These are phyloP conservation scores for Cryphonectria naterciae DNA, from an alignment of 2,329 filamentous ascomycete genomes.

Conservation along the genomic window DNA sequence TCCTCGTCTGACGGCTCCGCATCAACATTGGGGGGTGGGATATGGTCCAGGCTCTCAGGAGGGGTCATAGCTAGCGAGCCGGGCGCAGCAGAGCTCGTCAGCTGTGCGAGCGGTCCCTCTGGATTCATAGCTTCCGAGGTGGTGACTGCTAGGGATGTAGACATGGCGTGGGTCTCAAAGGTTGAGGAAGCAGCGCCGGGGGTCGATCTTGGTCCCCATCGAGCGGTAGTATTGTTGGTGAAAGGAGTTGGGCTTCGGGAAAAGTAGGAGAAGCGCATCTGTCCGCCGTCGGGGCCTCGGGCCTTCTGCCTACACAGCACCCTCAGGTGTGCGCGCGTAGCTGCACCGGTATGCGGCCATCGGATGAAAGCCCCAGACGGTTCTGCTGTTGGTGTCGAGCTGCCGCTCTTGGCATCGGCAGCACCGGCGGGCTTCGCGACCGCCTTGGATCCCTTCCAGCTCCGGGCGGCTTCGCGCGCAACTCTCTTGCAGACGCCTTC, in stretches of 20 bases:
- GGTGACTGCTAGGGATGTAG: slow-evolving; percentile 64
- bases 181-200: slow-evolving; percentile 51
- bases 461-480: slow-evolving; percentile 67
- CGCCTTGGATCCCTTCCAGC: slow-evolving; percentile 65
- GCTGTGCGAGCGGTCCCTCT: slow-evolving; percentile 62
- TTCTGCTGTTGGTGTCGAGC: slow-evolving; percentile 59
- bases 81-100: slow-evolving; percentile 50
- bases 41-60: slow-evolving; percentile 31
- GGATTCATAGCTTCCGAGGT: slow-evolving; percentile 69
- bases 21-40: slow-evolving; percentile 27
- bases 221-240: slow-evolving; percentile 52
- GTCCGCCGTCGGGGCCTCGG: slow-evolving; percentile 46
- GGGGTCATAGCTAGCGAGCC: slow-evolving; percentile 31
- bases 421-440: slow-evolving; percentile 34
- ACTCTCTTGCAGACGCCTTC: slow-evolving; percentile 68
- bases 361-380: slow-evolving; percentile 54
- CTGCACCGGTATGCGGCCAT: slow-evolving; percentile 68
- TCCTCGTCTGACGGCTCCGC: slow-evolving; percentile 38
- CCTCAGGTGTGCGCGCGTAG: slow-evolving; percentile 64
- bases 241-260: slow-evolving; percentile 62
- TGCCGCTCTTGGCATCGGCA: slow-evolving; percentile 50
- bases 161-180: slow-evolving; percentile 66
- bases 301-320: slow-evolving; percentile 65
- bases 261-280: slow-evolving; percentile 45
- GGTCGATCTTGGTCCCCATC: slow-evolving; percentile 54